Conservation (phyloP, 305 asterid species). For the Fraxinus velutina region DNA sequence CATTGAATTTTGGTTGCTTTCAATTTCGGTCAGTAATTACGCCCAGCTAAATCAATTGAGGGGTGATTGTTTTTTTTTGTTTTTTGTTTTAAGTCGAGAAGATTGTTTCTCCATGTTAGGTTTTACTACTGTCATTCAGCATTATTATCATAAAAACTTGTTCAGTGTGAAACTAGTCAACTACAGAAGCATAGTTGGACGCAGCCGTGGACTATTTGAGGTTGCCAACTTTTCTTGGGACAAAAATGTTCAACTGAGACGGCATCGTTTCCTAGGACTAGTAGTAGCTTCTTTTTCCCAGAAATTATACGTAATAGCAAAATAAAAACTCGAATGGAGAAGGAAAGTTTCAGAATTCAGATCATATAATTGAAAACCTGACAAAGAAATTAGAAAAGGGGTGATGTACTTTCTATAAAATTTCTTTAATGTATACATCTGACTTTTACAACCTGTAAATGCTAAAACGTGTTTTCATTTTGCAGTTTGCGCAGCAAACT, state of each 20-base stretch:
- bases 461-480: background rate
- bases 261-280: background rate
- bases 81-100: background rate
- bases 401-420: background rate
- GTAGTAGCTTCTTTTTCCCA: background rate
- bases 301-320: background rate
- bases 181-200: background rate
- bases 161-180: background rate
- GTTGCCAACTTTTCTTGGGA: background rate
- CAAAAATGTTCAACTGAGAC: background rate
- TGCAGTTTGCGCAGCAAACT: slow-evolving; percentile 58
- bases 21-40: slow-evolving; percentile 1
- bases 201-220: background rate
- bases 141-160: background rate
- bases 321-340: background rate
- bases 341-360: background rate
- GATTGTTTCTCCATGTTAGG: background rate
- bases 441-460: background rate
- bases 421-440: background rate
- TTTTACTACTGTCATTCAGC: background rate
- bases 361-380: background rate
- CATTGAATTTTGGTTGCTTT: background rate
- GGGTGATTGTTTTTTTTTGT: background rate
- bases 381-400: background rate
- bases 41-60: background rate